Conservation (phyloP, 2,329 filamentous ascomycete species). For the Pyricularia sp. region DNA sequence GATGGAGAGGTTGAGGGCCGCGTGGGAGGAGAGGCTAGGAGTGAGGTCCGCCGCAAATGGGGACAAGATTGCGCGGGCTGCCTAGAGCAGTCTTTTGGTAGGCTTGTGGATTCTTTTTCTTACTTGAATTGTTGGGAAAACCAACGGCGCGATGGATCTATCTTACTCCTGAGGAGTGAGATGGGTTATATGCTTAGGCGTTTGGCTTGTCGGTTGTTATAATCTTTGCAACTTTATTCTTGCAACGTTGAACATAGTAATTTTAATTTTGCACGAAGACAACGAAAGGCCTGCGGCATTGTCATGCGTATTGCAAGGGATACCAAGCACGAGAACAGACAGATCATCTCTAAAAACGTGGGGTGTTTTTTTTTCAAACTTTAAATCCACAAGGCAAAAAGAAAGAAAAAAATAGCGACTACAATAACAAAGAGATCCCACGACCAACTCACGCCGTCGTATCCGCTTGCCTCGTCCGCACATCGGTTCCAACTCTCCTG, state of each 20-base stretch:
- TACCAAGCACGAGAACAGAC: neutral
- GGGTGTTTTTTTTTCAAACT: neutral
- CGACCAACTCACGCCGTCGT: neutral
- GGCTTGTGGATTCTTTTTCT: neutral
- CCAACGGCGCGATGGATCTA: neutral
- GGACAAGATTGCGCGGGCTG: neutral
- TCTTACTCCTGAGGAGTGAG: neutral
- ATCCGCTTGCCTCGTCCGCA: slow-evolving; percentile 9
- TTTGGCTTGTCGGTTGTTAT: neutral
- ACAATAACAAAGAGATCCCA: neutral
- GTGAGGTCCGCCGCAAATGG: neutral
- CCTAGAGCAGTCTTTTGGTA: neutral
- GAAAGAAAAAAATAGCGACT: neutral
- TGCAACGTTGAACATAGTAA: neutral
- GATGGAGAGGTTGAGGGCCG: slow-evolving; percentile 60
- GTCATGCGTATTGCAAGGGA: neutral
- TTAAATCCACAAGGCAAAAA: neutral
- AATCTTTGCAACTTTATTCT: neutral
- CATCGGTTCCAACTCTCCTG: slow-evolving; percentile 38
- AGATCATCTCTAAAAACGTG: neutral
- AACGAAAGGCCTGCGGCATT: neutral
- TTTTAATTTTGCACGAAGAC: neutral
- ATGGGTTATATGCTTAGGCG: neutral
- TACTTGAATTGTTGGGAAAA: neutral
- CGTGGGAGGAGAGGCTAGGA: slow-evolving; percentile 49